Base-by-base conservation (phyloP, 2,329 filamentous ascomycete species). In the Botrytis fabae region DNA sequence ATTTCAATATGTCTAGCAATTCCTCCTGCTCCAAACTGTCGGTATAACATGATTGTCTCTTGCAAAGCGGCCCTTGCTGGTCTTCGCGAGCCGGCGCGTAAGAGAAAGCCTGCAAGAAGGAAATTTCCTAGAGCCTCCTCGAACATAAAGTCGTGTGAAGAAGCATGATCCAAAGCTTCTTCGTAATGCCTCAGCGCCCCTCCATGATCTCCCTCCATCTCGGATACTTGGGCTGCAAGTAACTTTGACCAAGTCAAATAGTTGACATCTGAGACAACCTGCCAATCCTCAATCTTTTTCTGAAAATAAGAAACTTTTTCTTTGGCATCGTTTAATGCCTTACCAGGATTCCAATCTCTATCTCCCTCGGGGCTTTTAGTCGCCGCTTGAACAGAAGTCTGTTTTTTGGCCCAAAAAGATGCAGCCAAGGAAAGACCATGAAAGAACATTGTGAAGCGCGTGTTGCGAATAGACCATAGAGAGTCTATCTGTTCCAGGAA, bases 71-170 rank as follows among this genome's bases (percentile, higher is more conserved):
- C 87, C 70, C 90, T 87, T 40, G 92, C 93, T 51, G 91, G 91
- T 74, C 93, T 84, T 57, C 89, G 86, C 5, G 91, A 90, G 20
- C 87, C 87, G 75, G 87, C 85, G 22, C 92, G 85, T 70, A 93
- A 84, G 75, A 94, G 89, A 79, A 90, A 91, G 16, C 91, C 91
- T 2, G 90, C 92, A 83, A 94, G 91, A 44, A 94, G 84, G 79
- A 93, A 92, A 78, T 92, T 91, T 25, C 89, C 88, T 2, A 94
- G 84, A 0, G 91, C 92, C 80, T 94, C 91, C 74, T 95, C 92
- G 68, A 94, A 87, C 3, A 87, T 79, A 75, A 92, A 91, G 61
- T 86, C 85, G 77, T 93, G 86, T 72, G 92, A 85, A 32, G 92
- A 86, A 20, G 91, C 88, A 78, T 94, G 92, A 77, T 95, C 92